A percentile compares a stretch with the other conserved stretches of the same genome.
phyloP scores from a whole-genome alignment of 1,284 basidiomycete species.

The Athelia psychrophila region DNA sequence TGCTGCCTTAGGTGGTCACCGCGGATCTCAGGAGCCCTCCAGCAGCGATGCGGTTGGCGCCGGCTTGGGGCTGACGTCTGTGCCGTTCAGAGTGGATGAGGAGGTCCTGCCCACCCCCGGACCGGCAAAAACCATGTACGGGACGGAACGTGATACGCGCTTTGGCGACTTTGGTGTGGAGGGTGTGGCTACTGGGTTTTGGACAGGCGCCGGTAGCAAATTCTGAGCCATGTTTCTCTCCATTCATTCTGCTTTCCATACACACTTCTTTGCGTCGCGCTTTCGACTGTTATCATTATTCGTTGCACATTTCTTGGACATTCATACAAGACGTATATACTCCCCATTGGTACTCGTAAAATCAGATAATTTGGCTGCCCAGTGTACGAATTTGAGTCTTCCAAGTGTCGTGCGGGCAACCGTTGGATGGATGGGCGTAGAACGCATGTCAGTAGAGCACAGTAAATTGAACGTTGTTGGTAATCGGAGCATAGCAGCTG shows the following conservation, averaged over 20 bases:
- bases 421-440: too few species aligned
- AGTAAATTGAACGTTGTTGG: too few species aligned
- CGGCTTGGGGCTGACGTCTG: constrained; percentile 33
- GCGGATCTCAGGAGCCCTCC: constrained; percentile 19
- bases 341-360: too few species aligned
- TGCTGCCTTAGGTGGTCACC: constrained; percentile 27
- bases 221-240: constrained; percentile 3
- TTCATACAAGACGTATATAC: too few species aligned
- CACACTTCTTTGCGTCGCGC: too few species aligned
- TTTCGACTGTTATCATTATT: too few species aligned
- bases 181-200: constrained; percentile 67
- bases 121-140: constrained; percentile 71
- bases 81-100: constrained; percentile 26
- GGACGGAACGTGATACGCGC: constrained; percentile 71
- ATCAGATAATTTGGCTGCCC: too few species aligned
- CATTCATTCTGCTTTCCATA: background rate
- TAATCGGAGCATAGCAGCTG: too few species aligned
- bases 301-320: too few species aligned
- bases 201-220: constrained; percentile 31
- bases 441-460: too few species aligned
- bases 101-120: constrained; percentile 25
- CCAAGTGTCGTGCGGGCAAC: too few species aligned
- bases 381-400: too few species aligned
- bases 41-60: constrained; percentile 33
- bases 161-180: constrained; percentile 81